phyloP scores from a whole-genome alignment of 1,139 yeast genomes.

The Suhomyces yuchorum region DNA sequence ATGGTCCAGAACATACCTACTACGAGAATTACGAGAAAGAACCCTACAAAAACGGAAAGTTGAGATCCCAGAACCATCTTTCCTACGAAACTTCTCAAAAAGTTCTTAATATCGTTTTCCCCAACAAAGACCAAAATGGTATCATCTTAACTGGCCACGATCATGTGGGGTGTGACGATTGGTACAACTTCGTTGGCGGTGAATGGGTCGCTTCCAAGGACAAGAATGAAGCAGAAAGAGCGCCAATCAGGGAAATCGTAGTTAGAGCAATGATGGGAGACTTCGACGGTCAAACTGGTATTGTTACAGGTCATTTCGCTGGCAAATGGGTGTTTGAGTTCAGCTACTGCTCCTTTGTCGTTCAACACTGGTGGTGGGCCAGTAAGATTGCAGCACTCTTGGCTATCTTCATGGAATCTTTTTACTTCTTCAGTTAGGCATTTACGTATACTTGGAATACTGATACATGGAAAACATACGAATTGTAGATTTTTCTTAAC shows the following conservation, averaged over 20 bases:
- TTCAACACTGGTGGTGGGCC: slow-evolving; percentile 98
- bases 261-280: slow-evolving; percentile 97
- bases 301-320: slow-evolving; percentile 68
- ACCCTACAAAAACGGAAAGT: slow-evolving; percentile 66
- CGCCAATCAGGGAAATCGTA: slow-evolving; percentile 70
- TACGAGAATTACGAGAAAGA: slow-evolving; percentile 64
- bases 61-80: slow-evolving; percentile 88
- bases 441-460: not conserved
- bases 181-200: slow-evolving; percentile 50
- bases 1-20: slow-evolving; percentile 69
- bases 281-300: slow-evolving; percentile 84
- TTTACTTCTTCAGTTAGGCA: slow-evolving; percentile 17
- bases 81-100: slow-evolving; percentile 64
- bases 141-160: slow-evolving; percentile 92
- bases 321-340: slow-evolving; percentile 67
- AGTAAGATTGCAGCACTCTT: slow-evolving; percentile 59
- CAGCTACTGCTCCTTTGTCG: slow-evolving; percentile 72
- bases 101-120: slow-evolving; percentile 69
- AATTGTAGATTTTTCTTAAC: not conserved
- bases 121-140: slow-evolving; percentile 63
- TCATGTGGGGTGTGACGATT: slow-evolving; percentile 87
- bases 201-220: slow-evolving; percentile 63
- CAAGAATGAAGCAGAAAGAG: slow-evolving; percentile 25
- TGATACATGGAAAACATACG: not conserved
- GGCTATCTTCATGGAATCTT: slow-evolving; percentile 45